Percentiles rank a stretch among this genome's conserved stretches.
These are phyloP conservation scores for Fomitiporia mediterranea DNA, from an alignment of 1,284 basidiomycete genomes.

Conservation along the genomic window DNA sequence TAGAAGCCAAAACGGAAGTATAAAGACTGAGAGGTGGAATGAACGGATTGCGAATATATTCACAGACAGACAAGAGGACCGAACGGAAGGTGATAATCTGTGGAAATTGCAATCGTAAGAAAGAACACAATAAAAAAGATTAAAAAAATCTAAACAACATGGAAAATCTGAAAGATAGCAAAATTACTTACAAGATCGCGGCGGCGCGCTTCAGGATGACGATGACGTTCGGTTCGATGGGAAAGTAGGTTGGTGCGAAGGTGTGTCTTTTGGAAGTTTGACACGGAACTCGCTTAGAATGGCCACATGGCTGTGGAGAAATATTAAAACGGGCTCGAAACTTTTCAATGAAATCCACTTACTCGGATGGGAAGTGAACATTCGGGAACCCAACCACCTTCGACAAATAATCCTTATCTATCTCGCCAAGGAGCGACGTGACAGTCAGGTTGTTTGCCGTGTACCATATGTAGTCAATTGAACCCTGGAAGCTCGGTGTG, in stretches of 20 bases:
- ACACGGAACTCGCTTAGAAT: constrained; percentile 70
- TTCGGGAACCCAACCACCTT: constrained; percentile 97
- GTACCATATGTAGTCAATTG: constrained; percentile 96
- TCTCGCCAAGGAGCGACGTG: constrained; percentile 83
- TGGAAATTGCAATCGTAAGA: neutral
- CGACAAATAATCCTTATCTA: constrained; percentile 82
- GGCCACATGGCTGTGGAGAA: constrained; percentile 52
- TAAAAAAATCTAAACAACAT: neutral
- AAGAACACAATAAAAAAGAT: neutral
- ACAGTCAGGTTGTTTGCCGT: constrained; percentile 75
- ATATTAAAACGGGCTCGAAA: constrained; percentile 22
- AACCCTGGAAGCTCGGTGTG: constrained; percentile 80
- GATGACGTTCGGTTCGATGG: constrained; percentile 18
- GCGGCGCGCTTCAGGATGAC: constrained; percentile 15
- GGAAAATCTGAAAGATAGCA: too few species aligned
- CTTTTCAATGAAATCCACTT: constrained; percentile 35
- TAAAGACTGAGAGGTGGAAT: constrained; percentile 10
- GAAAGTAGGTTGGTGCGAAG: constrained; percentile 33
- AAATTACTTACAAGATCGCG: constrained; percentile 5
- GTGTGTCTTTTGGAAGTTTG: constrained; percentile 54
- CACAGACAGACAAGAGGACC: constrained; percentile 6
- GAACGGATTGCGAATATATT: constrained; percentile 13
- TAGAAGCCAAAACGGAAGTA: constrained; percentile 1
- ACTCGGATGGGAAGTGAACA: constrained; percentile 94
- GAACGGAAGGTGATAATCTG: neutral